Evolutionary conservation across 2,329 filamentous ascomycete genomes (phyloP).

Genomic region (Apiospora kogelbergensis): DNA sequence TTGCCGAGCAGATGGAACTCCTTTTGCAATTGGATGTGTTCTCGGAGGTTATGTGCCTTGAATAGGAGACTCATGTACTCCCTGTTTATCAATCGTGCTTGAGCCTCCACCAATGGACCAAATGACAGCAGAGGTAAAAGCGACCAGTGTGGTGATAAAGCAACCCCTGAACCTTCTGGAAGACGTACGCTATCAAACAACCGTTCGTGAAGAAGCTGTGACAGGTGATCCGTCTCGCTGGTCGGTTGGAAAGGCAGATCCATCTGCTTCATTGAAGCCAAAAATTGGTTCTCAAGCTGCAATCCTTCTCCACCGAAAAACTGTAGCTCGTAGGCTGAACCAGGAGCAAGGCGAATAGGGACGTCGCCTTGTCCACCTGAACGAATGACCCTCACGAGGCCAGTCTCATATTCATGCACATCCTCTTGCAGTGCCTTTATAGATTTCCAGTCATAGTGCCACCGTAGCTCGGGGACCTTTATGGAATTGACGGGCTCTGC

Average conservation of each 20-base stretch:
- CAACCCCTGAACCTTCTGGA: conserved; percentile 19
- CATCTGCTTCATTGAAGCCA: conserved; percentile 50
- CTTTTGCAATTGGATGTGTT: conserved; percentile 73
- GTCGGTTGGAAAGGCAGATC: conserved; percentile 32
- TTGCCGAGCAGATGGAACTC: conserved; percentile 84
- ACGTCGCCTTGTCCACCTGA: conserved; percentile 7
- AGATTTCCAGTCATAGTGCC: conserved; percentile 71
- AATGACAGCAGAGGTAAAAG: conserved; percentile 71
- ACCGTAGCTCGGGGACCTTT: conserved; percentile 59
- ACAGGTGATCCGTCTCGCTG: conserved; percentile 35
- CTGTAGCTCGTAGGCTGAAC: conserved; percentile 33
- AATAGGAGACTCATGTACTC: conserved; percentile 78
- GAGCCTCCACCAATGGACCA: conserved; percentile 68
- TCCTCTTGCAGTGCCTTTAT: conserved; percentile 64
- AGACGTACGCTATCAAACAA: conserved; percentile 32
- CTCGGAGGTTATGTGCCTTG: conserved; percentile 65
- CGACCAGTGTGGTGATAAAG: conserved; percentile 56
- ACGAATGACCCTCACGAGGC: conserved; percentile 35
- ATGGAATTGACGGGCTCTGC: conserved; percentile 45
- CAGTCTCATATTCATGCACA: conserved; percentile 53
- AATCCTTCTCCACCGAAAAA: conserved; percentile 50
- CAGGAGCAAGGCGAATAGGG: conserved; percentile 9
- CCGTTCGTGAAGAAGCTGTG: conserved; percentile 38
- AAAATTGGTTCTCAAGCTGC: conserved; percentile 47
- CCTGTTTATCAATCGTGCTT: conserved; percentile 75